Conservation (phyloP, 192 early-diverging fungal genomes). For the Gryganskiella cystojenkinii region DNA sequence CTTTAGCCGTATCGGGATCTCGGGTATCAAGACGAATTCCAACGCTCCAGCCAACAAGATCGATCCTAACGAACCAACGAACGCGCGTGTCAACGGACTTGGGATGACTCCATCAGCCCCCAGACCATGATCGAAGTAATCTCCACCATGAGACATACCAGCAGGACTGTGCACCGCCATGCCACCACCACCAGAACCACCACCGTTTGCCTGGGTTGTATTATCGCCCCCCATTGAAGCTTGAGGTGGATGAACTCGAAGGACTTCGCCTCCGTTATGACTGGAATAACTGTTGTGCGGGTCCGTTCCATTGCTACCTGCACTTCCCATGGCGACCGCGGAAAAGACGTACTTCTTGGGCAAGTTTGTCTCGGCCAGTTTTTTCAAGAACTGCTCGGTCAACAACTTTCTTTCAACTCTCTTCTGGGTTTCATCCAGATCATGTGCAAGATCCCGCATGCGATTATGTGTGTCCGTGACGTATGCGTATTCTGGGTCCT, state of each 20-base stretch:
- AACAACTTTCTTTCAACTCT: constrained; percentile 44
- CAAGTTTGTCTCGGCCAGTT: constrained; percentile 23
- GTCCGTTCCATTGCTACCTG: neutral
- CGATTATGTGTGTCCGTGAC: constrained; percentile 30
- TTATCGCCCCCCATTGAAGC: too few species aligned
- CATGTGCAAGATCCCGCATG: constrained; percentile 53
- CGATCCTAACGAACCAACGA: constrained; percentile 45
- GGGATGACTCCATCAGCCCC: constrained; percentile 13
- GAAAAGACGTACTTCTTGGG: constrained; percentile 10
- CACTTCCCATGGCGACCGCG: neutral
- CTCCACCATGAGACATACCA: neutral
- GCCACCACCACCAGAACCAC: too few species aligned
- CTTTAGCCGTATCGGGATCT: constrained; percentile 49
- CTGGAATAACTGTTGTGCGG: neutral
- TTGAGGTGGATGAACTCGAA: neutral
- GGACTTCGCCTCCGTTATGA: neutral
- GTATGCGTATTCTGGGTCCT: constrained; percentile 45
- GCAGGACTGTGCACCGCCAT: neutral
- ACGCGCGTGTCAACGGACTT: constrained; percentile 40
- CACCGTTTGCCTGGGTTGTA: too few species aligned
- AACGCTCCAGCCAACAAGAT: constrained; percentile 57
- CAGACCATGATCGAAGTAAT: constrained; percentile 11
- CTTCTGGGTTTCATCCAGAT: constrained; percentile 54
- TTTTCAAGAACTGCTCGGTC: constrained; percentile 39
- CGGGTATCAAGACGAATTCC: constrained; percentile 54